These are phyloP conservation scores for Achaetomium macrosporum DNA, from an alignment of 2,329 filamentous ascomycete genomes.

Conservation along the genomic window DNA sequence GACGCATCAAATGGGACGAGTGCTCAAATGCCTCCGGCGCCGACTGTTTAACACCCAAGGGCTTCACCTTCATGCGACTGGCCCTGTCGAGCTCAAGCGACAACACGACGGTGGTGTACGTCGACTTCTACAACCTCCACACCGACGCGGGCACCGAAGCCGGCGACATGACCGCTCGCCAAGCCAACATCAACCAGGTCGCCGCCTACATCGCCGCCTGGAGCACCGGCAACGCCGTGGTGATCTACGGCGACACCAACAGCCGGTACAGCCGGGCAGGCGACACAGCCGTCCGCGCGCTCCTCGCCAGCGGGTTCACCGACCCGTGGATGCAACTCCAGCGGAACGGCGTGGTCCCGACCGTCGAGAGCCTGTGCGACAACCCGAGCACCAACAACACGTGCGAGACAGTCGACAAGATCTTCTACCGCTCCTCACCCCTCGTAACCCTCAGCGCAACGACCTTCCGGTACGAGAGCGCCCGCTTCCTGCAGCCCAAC, in stretches of 20 bases:
- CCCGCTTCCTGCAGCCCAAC: constrained; percentile 51
- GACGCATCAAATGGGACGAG: constrained; percentile 52
- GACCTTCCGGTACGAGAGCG: constrained; percentile 49
- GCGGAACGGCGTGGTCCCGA: constrained; percentile 41
- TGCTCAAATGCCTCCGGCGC: constrained; percentile 50
- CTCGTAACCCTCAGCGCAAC: constrained; percentile 42
- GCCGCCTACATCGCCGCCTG: constrained; percentile 50
- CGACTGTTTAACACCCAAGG: constrained; percentile 65
- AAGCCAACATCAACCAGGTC: constrained; percentile 54
- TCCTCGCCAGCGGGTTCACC: constrained; percentile 46
- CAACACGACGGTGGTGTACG: constrained; percentile 35
- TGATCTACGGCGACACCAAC: constrained; percentile 55
- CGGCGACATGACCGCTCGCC: constrained; percentile 50
- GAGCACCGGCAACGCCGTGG: constrained; percentile 54
- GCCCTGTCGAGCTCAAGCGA: constrained; percentile 39
- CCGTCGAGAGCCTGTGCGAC: constrained; percentile 44
- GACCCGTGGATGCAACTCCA: constrained; percentile 57
- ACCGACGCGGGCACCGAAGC: constrained; percentile 56
- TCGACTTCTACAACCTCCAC: constrained; percentile 63
- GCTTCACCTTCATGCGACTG: constrained; percentile 61
- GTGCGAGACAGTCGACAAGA: constrained; percentile 64
- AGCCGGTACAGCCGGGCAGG: constrained; percentile 53
- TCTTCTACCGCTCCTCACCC: constrained; percentile 53
- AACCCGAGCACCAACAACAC: constrained; percentile 46
- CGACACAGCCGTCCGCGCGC: constrained; percentile 41